Conservation (phyloP, 2,329 filamentous ascomycete species). For the Cryphonectria carpinicola region DNA sequence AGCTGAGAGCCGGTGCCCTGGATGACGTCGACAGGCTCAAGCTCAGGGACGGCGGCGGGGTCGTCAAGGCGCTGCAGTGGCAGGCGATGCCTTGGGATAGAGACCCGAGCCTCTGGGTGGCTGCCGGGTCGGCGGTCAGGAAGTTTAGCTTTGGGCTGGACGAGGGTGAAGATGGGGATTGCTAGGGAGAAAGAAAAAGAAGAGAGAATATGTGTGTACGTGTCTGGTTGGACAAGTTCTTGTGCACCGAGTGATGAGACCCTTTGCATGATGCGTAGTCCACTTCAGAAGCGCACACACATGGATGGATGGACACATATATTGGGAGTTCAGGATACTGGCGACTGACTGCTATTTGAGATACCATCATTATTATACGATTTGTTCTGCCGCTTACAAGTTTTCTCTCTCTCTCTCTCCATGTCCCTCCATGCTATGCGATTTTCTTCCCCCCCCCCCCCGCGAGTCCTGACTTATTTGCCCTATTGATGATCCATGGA, state of each 20-base stretch:
- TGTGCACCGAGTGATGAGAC: not conserved
- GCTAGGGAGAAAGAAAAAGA: not conserved
- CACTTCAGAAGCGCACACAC: not conserved
- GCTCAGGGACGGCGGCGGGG: conserved; percentile 32
- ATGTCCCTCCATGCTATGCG: not conserved
- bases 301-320: not conserved
- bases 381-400: not conserved
- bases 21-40: conserved; percentile 27
- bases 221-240: not conserved
- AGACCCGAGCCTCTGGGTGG: conserved; percentile 53
- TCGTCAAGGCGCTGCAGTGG: conserved; percentile 51
- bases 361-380: not conserved
- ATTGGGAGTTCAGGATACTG: not conserved
- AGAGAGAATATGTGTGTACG: not conserved
- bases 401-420: no score
- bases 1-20: conserved; percentile 39
- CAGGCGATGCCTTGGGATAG: conserved; percentile 48
- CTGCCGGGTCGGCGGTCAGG: conserved; percentile 40
- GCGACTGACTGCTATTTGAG: not conserved
- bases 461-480: not conserved
- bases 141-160: conserved; percentile 50
- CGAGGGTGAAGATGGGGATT: conserved; percentile 36
- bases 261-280: not conserved
- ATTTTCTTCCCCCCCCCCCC: not conserved
- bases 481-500: not conserved